A percentile compares a stretch with the other conserved stretches of the same genome.
These are phyloP conservation scores for Colletotrichum brevisporum DNA, from an alignment of 2,329 filamentous ascomycete species.

Conservation along the genomic window DNA sequence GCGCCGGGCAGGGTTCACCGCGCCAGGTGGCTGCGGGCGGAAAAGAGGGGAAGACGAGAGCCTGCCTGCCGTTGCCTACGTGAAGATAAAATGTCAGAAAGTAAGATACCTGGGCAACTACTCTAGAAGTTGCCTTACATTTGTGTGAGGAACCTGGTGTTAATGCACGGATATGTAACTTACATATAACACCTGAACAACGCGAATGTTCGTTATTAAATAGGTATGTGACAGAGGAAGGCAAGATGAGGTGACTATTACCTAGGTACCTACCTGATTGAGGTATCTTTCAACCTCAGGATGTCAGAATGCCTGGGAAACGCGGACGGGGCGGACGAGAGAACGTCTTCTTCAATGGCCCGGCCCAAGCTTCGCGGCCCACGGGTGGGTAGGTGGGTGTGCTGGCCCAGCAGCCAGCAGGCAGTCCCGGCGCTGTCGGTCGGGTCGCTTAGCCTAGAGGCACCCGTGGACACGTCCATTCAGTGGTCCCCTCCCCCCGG, in stretches of 20 bases:
- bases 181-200: too few species aligned
- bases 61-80: not conserved
- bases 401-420: not conserved
- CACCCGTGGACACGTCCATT: not conserved
- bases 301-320: conserved; percentile 13
- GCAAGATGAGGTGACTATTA: too few species aligned
- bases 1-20: conserved; percentile 30
- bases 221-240: too few species aligned
- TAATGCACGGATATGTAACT: too few species aligned
- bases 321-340: conserved; percentile 8
- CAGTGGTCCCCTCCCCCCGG: too few species aligned
- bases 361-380: conserved; percentile 25
- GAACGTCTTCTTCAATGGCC: conserved; percentile 24
- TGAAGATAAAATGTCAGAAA: too few species aligned
- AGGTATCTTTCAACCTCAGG: too few species aligned
- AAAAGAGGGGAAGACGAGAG: conserved; percentile 35
- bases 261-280: too few species aligned
- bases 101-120: not conserved
- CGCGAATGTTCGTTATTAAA: too few species aligned
- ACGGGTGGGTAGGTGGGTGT: not conserved
- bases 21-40: conserved; percentile 33
- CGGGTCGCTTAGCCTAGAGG: conserved; percentile 1
- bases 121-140: too few species aligned
- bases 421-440: conserved; percentile 1
- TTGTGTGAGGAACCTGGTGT: too few species aligned